Evolutionary conservation across 2,329 filamentous ascomycete species (phyloP).

Genomic region (Tympanopsis confertula): DNA sequence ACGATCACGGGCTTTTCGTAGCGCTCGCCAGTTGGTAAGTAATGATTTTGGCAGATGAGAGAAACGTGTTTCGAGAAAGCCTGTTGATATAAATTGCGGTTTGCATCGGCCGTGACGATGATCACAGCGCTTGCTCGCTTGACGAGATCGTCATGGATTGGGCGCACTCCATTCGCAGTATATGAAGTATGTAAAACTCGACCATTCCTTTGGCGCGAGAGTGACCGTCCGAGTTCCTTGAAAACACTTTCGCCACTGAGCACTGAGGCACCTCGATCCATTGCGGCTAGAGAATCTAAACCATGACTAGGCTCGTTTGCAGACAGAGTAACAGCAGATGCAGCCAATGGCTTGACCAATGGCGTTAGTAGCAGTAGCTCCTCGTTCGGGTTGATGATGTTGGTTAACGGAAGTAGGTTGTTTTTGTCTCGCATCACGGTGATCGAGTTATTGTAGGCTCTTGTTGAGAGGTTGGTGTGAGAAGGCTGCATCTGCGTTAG

Average conservation of each 20-base stretch:
- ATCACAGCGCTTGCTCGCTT: slow-evolving; percentile 79
- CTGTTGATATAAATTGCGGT: slow-evolving; percentile 84
- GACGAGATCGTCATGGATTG: slow-evolving; percentile 87
- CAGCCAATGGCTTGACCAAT: slow-evolving; percentile 81
- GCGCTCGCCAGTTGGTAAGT: slow-evolving; percentile 38
- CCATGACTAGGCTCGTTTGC: not conserved
- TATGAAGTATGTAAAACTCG: slow-evolving; percentile 90
- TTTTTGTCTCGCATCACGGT: slow-evolving; percentile 86
- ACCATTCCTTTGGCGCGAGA: slow-evolving; percentile 77
- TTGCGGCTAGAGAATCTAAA: slow-evolving; percentile 6
- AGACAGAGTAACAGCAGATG: slow-evolving; percentile 59
- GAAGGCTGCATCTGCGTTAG: slow-evolving; percentile 72
- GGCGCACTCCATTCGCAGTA: slow-evolving; percentile 81
- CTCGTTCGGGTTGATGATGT: slow-evolving; percentile 71
- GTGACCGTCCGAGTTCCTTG: slow-evolving; percentile 71
- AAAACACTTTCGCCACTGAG: slow-evolving; percentile 94
- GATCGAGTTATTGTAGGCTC: slow-evolving; percentile 84
- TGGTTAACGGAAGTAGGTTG: slow-evolving; percentile 69
- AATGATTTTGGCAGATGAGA: slow-evolving; percentile 76
- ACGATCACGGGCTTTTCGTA: slow-evolving; percentile 85
- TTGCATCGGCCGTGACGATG: slow-evolving; percentile 85
- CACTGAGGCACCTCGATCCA: slow-evolving; percentile 10
- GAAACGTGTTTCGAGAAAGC: slow-evolving; percentile 93
- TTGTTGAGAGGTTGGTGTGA: slow-evolving; percentile 70
- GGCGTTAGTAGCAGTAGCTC: slow-evolving; percentile 84